A percentile compares a stretch with the other conserved stretches of the same genome.
Conservation (phyloP, 441 rosid genomes). For the Jatropha multifida region DNA sequence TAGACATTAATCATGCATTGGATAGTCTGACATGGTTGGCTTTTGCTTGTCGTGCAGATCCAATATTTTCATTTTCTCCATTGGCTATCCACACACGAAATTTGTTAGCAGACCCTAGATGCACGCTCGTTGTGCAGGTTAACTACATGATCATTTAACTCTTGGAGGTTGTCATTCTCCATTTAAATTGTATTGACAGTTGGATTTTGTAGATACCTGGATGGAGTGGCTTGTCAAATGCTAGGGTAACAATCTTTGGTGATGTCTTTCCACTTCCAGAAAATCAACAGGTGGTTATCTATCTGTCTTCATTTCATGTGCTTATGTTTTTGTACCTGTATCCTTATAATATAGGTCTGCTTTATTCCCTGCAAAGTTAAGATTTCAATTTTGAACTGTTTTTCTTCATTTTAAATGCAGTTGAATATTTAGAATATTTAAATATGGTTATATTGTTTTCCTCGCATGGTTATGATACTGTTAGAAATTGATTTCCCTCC, state of each 20-base stretch:
- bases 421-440: neutral
- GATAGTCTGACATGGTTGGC: neutral
- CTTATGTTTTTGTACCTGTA: neutral
- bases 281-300: constrained; percentile 66
- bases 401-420: neutral
- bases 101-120: constrained; percentile 85
- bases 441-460: neutral
- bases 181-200: constrained; percentile 30
- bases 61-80: constrained; percentile 90
- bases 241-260: constrained; percentile 95
- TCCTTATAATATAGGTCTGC: neutral
- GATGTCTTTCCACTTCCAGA: constrained; percentile 88
- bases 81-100: constrained; percentile 94
- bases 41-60: constrained; percentile 56
- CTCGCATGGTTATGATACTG: neutral
- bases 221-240: constrained; percentile 98
- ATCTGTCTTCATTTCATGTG: neutral
- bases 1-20: neutral
- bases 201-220: constrained; percentile 73
- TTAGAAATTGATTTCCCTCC: neutral
- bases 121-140: constrained; percentile 97
- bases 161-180: constrained; percentile 22
- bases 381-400: neutral
- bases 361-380: neutral
- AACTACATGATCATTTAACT: constrained; percentile 17